Conservation (phyloP, 495 filamentous ascomycete species). For the Articulospora tetracladia region DNA sequence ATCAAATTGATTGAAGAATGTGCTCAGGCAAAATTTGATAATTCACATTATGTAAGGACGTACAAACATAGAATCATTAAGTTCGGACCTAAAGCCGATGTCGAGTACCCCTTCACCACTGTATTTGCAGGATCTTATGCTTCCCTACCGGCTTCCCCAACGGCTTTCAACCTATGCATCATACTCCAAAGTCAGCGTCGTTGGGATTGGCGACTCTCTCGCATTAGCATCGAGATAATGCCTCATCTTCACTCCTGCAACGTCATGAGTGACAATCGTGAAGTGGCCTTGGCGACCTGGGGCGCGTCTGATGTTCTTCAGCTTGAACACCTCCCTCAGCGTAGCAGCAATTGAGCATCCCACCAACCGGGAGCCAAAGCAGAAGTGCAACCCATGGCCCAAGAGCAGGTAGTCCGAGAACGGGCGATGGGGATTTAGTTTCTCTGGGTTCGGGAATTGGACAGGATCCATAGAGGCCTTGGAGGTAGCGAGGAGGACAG, state of each 20-base stretch:
- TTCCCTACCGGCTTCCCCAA: slow-evolving; percentile 13
- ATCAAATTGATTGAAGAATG: too few relatives aligned
- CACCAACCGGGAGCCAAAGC: slow-evolving; percentile 58
- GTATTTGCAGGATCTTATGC: too few relatives aligned
- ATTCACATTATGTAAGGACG: too few relatives aligned
- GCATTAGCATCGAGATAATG: slow-evolving; percentile 35
- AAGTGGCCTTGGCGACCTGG: slow-evolving; percentile 38
- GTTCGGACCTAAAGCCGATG: not conserved
- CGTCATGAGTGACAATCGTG: slow-evolving; percentile 27
- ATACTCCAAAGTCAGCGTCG: slow-evolving; percentile 34
- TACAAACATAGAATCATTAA: too few relatives aligned
- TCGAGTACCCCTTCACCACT: too few relatives aligned
- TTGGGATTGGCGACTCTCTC: slow-evolving; percentile 35
- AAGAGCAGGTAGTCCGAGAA: slow-evolving; percentile 66
- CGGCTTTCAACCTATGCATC: slow-evolving; percentile 27
- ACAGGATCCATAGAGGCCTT: slow-evolving; percentile 55
- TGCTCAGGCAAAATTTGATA: too few relatives aligned
- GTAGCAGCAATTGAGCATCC: slow-evolving; percentile 62
- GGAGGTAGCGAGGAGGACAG: slow-evolving; percentile 53
- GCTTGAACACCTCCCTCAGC: slow-evolving; percentile 36
- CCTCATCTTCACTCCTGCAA: slow-evolving; percentile 35
- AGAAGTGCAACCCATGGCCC: slow-evolving; percentile 56
- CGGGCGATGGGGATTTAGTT: slow-evolving; percentile 64
- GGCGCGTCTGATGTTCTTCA: slow-evolving; percentile 34
- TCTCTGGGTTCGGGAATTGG: slow-evolving; percentile 64